These are phyloP conservation scores for Amanita inopinata DNA, from an alignment of 768 basidiomycete species.

Conservation along the genomic window DNA sequence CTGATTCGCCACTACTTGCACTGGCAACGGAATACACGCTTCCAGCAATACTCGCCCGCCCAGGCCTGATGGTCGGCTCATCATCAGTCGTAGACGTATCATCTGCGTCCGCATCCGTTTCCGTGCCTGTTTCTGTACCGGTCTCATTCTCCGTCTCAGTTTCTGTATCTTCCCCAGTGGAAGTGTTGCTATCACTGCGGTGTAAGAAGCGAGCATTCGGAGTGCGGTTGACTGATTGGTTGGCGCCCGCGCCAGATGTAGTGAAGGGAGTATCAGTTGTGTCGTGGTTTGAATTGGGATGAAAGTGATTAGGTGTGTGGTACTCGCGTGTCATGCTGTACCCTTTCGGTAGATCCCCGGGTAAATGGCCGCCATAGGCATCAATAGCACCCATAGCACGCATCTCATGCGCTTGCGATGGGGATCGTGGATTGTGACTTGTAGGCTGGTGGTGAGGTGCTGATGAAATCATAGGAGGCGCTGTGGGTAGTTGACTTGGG, in stretches of 20 bases:
- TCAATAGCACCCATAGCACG: constrained; percentile 47
- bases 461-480: constrained; percentile 9
- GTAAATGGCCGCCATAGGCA: constrained; percentile 34
- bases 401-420: constrained; percentile 8
- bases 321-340: constrained; percentile 3
- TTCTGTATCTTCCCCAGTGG: constrained; percentile 14
- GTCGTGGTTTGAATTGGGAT: constrained; percentile 1
- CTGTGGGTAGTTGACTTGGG: constrained; percentile 1
- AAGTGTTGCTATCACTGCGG: constrained; percentile 14
- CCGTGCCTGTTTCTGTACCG: constrained; percentile 22
- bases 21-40: constrained; percentile 21
- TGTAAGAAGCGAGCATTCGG: constrained; percentile 8
- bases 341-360: constrained; percentile 15
- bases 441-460: constrained; percentile 8
- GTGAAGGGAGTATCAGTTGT: too few species aligned
- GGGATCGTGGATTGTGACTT: constrained; percentile 12
- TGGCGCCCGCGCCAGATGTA: background rate
- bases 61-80: constrained; percentile 67
- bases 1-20: constrained; percentile 9
- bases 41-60: constrained; percentile 16
- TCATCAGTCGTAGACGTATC: constrained; percentile 59
- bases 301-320: background rate
- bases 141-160: constrained; percentile 25
- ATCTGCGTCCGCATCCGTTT: constrained; percentile 38
- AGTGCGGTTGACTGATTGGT: constrained; percentile 3